Evolutionary conservation across 495 filamentous ascomycete genomes (phyloP).

Genomic region (Aspergillus affinis): DNA sequence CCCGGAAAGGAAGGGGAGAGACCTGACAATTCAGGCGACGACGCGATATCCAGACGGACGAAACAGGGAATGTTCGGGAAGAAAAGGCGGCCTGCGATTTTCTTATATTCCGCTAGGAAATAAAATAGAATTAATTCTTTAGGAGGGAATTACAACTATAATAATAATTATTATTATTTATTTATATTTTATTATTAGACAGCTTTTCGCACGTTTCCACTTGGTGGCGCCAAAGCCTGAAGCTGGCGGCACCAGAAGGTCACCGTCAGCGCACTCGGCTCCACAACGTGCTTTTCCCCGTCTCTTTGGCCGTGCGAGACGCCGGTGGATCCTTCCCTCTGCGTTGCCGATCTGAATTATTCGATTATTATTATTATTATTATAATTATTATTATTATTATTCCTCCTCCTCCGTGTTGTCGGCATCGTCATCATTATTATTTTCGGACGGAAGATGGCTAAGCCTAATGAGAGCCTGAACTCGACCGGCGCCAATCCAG

Average conservation of each 20-base stretch:
- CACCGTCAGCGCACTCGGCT: constrained; percentile 34
- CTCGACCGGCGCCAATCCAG: no score
- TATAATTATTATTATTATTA: background rate
- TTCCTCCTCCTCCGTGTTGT: no score
- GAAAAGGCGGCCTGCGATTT: constrained; percentile 4
- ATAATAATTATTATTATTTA: constrained; percentile 9
- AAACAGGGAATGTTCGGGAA: constrained; percentile 1
- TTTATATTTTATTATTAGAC: constrained; percentile 9
- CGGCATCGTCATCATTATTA: background rate
- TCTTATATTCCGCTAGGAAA: background rate
- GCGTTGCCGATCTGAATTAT: constrained; percentile 37
- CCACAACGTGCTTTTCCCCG: constrained; percentile 38
- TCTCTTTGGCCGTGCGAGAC: constrained; percentile 31
- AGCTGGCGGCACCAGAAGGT: constrained; percentile 39
- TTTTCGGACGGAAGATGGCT: background rate
- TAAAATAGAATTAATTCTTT: no score
- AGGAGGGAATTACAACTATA: constrained; percentile 7
- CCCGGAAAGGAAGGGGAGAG: background rate
- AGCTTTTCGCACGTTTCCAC: constrained; percentile 20
- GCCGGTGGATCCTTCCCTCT: constrained; percentile 30
- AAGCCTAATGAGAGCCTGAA: background rate
- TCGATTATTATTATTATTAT: background rate
- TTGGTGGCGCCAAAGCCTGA: constrained; percentile 22
- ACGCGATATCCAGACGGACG: background rate
- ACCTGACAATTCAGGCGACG: background rate